These are phyloP conservation scores for Monosporascus sp. DNA, from an alignment of 2,329 filamentous ascomycete species.

Conservation along the genomic window DNA sequence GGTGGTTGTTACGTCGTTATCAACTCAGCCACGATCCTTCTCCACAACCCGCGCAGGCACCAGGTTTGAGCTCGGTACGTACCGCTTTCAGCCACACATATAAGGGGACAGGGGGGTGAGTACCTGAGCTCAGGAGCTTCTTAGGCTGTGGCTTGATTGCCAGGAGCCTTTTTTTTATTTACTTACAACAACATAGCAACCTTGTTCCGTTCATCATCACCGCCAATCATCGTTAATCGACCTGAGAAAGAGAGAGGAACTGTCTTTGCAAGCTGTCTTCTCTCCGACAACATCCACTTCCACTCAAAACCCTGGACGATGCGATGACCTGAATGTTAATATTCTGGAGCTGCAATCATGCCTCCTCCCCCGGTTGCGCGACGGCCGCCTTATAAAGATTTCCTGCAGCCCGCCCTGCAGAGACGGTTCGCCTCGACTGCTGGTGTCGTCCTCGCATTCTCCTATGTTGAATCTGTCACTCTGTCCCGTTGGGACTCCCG, in stretches of 20 bases:
- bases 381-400: slow-evolving; percentile 72
- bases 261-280: slow-evolving; percentile 9
- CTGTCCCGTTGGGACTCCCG: slow-evolving; percentile 66
- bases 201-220: not conserved
- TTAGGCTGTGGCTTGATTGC: slow-evolving; percentile 5
- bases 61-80: no score
- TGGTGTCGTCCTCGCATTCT: slow-evolving; percentile 60
- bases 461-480: slow-evolving; percentile 66
- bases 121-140: not conserved
- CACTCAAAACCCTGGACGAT: slow-evolving; percentile 5
- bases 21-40: no score
- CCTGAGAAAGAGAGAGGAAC: not conserved
- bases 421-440: slow-evolving; percentile 78
- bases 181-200: slow-evolving; percentile 19
- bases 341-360: slow-evolving; percentile 46
- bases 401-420: slow-evolving; percentile 83
- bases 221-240: not conserved
- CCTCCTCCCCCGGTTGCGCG: slow-evolving; percentile 47
- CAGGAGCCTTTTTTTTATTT: slow-evolving; percentile 16
- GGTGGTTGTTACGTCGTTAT: no score
- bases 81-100: no score
- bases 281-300: slow-evolving; percentile 2
- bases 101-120: not conserved
- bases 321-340: slow-evolving; percentile 18
- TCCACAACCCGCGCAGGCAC: no score